A percentile compares a stretch with the other conserved stretches of the same genome.
Conservation (phyloP, 331 rosid genomes). For the Rosa hybrid region DNA sequence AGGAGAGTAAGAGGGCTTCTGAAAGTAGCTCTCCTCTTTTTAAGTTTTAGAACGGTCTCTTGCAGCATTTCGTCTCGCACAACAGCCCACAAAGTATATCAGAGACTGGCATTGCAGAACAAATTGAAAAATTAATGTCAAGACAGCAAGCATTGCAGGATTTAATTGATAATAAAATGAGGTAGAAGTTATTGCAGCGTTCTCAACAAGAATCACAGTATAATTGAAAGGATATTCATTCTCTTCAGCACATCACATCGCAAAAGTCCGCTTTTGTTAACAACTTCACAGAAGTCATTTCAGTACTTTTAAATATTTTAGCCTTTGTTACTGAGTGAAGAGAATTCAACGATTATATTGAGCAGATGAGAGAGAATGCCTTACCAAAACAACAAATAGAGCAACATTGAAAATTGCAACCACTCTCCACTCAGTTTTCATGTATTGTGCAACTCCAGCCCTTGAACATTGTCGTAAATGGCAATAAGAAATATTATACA, state of each 20-base stretch:
- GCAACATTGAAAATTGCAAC: slow-evolving; percentile 78
- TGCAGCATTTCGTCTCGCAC: slow-evolving; percentile 88
- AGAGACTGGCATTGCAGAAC: slow-evolving; percentile 52
- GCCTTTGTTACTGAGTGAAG: not conserved
- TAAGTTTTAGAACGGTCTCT: slow-evolving; percentile 56
- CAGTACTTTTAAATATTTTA: not conserved
- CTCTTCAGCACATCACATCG: not conserved
- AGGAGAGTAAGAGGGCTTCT: not conserved
- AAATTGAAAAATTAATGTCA: slow-evolving; percentile 13
- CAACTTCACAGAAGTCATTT: not conserved
- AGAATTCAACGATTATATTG: not conserved
- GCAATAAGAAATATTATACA: slow-evolving; percentile 19
- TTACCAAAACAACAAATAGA: slow-evolving; percentile 77
- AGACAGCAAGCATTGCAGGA: slow-evolving; percentile 4
- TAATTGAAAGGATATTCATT: not conserved
- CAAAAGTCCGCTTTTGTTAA: not conserved
- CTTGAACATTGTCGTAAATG: slow-evolving; percentile 35
- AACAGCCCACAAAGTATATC: slow-evolving; percentile 93
- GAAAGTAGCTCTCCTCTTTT: slow-evolving; percentile 13
- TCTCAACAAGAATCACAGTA: not conserved
- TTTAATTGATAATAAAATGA: not conserved
- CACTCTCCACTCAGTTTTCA: slow-evolving; percentile 94
- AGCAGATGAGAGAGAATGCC: slow-evolving; percentile 24
- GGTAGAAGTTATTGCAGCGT: slow-evolving; percentile 1
- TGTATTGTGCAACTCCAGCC: slow-evolving; percentile 99